phyloP scores from a whole-genome alignment of 208 protist genomes.

The Wallacemonas sp. region DNA sequence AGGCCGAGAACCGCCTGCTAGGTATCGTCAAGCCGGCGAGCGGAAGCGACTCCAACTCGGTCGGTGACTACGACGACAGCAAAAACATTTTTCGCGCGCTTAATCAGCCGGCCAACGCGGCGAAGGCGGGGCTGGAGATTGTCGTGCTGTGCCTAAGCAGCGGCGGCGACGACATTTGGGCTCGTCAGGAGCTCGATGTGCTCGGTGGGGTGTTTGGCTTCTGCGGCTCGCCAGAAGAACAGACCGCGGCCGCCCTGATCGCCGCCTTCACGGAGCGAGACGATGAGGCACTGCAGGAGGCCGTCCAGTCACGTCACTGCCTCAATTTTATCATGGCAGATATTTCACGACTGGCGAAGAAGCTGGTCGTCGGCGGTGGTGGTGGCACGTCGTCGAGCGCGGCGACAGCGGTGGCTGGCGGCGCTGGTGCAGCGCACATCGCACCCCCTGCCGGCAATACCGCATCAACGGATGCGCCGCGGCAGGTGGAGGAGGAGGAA shows the following conservation, averaged over 20 bases:
- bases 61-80: conserved; percentile 29
- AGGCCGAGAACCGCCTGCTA: conserved; percentile 43
- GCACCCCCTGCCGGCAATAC: no score
- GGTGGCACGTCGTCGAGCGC: not conserved
- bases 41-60: not conserved
- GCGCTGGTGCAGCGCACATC: not conserved
- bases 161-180: conserved; percentile 49
- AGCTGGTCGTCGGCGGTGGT: conserved; percentile 38
- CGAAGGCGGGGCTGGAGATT: conserved; percentile 77
- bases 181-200: conserved; percentile 54
- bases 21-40: conserved; percentile 25
- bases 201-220: conserved; percentile 63
- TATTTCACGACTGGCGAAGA: conserved; percentile 63
- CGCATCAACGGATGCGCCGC: not conserved
- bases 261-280: conserved; percentile 62
- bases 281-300: conserved; percentile 47
- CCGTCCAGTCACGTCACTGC: conserved; percentile 36
- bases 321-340: conserved; percentile 70
- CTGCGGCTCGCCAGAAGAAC: conserved; percentile 49
- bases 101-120: conserved; percentile 63
- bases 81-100: conserved; percentile 68
- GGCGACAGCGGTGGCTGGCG: not conserved
- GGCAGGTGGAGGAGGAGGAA: conserved; percentile 7
- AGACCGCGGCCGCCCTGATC: conserved; percentile 38
- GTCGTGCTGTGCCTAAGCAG: conserved; percentile 51